Conservation (phyloP, 2,329 filamentous ascomycete genomes). For the Aspergillus ustus region DNA sequence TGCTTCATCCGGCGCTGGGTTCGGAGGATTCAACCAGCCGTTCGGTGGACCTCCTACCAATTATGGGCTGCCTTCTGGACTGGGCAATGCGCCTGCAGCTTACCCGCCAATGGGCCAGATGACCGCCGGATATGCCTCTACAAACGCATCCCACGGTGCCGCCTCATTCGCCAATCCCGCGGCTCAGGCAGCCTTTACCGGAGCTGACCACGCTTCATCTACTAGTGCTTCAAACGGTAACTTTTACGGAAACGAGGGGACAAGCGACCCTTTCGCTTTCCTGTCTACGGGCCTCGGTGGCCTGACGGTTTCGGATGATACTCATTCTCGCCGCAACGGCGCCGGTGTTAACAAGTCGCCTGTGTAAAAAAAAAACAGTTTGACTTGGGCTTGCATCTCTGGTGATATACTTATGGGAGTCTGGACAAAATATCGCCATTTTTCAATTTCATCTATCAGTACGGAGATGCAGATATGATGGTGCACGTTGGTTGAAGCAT, state of each 20-base stretch:
- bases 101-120: constrained; percentile 72
- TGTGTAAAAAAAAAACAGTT: constrained; percentile 33
- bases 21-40: constrained; percentile 73
- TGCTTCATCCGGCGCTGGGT: constrained; percentile 69
- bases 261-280: constrained; percentile 67
- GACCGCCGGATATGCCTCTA: constrained; percentile 79
- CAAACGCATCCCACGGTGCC: constrained; percentile 77
- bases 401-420: constrained; percentile 15
- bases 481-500: constrained; percentile 46
- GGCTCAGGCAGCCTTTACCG: constrained; percentile 92
- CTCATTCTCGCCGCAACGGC: constrained; percentile 51
- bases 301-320: constrained; percentile 58
- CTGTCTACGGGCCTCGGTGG: constrained; percentile 64
- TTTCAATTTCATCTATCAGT: constrained; percentile 39
- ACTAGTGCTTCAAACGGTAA: constrained; percentile 76
- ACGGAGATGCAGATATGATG: constrained; percentile 42
- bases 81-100: constrained; percentile 76
- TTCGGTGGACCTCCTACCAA: constrained; percentile 82
- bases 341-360: constrained; percentile 52
- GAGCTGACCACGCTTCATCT: constrained; percentile 79
- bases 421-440: constrained; percentile 22
- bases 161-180: constrained; percentile 91
- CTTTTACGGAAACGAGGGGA: constrained; percentile 63
- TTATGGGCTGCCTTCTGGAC: constrained; percentile 84
- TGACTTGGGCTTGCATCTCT: not conserved